Evolutionary conservation across 2,329 filamentous ascomycete genomes (phyloP).

Genomic region (Aspergillus sp.): DNA sequence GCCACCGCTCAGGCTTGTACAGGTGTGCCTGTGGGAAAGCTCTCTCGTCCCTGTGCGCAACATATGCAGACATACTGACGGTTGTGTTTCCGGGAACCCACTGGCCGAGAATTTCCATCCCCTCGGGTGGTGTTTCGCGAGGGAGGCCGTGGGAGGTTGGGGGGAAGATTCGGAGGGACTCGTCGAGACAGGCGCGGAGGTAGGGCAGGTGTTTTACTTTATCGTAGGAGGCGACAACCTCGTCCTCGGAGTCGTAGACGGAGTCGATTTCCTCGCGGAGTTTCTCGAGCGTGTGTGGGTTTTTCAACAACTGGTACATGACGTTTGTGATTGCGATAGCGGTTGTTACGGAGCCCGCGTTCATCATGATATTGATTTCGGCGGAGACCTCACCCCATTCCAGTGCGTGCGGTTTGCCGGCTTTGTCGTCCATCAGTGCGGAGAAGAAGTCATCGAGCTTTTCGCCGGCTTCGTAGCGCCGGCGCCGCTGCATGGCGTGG

Average conservation of each 20-base stretch:
- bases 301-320: constrained; percentile 53
- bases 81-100: constrained; percentile 47
- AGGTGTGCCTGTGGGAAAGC: constrained; percentile 40
- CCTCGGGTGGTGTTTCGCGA: constrained; percentile 48
- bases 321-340: constrained; percentile 55
- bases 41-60: constrained; percentile 39
- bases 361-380: constrained; percentile 48
- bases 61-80: constrained; percentile 44
- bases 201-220: constrained; percentile 54
- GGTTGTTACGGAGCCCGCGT: constrained; percentile 55
- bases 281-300: constrained; percentile 42
- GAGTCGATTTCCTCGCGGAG: constrained; percentile 50
- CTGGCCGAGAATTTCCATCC: constrained; percentile 45
- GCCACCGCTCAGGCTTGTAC: constrained; percentile 45
- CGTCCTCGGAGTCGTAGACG: constrained; percentile 33
- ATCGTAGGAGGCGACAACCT: constrained; percentile 50
- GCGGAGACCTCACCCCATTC: constrained; percentile 61
- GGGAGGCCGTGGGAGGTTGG: constrained; percentile 47
- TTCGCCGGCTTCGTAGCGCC: constrained; percentile 48
- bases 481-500: constrained; percentile 37
- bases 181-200: constrained; percentile 54
- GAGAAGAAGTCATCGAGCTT: constrained; percentile 61
- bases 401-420: constrained; percentile 47
- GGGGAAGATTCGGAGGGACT: constrained; percentile 48
- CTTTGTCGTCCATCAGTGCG: constrained; percentile 54